These are phyloP conservation scores for Fusarium nelsonii DNA, from an alignment of 2,329 filamentous ascomycete species.

Conservation along the genomic window DNA sequence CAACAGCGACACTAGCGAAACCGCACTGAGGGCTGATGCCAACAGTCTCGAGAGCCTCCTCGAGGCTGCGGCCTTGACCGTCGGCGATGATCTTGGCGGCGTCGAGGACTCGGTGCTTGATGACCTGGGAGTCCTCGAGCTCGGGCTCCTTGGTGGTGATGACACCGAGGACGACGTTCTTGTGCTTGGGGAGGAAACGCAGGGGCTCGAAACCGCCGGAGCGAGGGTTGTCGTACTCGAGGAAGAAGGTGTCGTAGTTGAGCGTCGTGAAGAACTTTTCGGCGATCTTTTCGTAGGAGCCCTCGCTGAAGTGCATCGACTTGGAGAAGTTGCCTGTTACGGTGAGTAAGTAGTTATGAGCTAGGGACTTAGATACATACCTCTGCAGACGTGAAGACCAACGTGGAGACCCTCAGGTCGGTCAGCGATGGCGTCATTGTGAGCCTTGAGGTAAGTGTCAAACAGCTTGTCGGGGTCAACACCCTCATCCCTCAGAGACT, in stretches of 20 bases:
- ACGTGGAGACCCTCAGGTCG: constrained; percentile 75
- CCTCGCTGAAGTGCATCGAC: constrained; percentile 72
- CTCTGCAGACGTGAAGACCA: constrained; percentile 72
- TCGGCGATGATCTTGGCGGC: constrained; percentile 75
- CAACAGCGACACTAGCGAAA: constrained; percentile 76
- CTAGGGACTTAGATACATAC: constrained; percentile 22
- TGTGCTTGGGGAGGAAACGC: constrained; percentile 67
- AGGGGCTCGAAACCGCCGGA: constrained; percentile 73
- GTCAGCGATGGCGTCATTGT: constrained; percentile 75
- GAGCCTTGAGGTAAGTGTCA: constrained; percentile 77
- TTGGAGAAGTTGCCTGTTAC: constrained; percentile 69
- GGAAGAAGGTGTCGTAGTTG: constrained; percentile 72
- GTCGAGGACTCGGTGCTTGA: constrained; percentile 66
- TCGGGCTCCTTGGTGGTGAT: constrained; percentile 71
- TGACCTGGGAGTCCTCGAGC: constrained; percentile 67
- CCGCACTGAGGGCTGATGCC: constrained; percentile 78
- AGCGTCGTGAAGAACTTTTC: constrained; percentile 70
- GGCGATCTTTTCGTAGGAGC: constrained; percentile 73
- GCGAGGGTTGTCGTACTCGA: constrained; percentile 69
- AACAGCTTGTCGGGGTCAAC: constrained; percentile 73
- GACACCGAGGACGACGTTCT: constrained; percentile 72
- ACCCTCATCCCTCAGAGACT: constrained; percentile 68
- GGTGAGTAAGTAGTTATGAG: not conserved
- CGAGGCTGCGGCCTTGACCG: constrained; percentile 70
- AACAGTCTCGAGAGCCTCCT: constrained; percentile 73